These are phyloP conservation scores for Penicillium vulpinum DNA, from an alignment of 2,329 filamentous ascomycete genomes.

Conservation along the genomic window DNA sequence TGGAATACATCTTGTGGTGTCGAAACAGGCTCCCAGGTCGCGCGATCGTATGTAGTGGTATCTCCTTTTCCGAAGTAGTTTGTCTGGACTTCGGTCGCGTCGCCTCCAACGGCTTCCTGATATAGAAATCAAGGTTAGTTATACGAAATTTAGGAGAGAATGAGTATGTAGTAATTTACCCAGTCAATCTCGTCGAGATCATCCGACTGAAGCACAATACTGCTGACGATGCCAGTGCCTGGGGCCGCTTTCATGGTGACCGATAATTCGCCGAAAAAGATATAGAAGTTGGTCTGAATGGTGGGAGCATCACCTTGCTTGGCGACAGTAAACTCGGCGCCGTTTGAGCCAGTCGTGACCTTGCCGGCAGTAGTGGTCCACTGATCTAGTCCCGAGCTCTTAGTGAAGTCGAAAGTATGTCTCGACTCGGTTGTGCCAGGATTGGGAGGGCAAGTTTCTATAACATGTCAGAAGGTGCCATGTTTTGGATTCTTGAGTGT, in stretches of 20 bases:
- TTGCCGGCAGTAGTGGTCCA: not conserved
- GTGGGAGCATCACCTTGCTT: not conserved
- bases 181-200: conserved; percentile 60
- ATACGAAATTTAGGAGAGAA: not conserved
- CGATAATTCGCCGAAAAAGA: conserved; percentile 94
- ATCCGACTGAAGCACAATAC: conserved; percentile 85
- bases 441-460: not conserved
- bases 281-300: conserved; percentile 72
- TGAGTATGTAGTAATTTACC: not conserved
- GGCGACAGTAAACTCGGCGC: not conserved
- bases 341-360: not conserved
- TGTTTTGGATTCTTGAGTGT: no score
- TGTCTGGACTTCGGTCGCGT: not conserved
- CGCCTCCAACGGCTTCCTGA: not conserved
- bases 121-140: not conserved
- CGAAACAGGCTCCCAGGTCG: not conserved
- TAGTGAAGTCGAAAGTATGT: not conserved
- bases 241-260: conserved; percentile 85
- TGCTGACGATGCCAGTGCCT: conserved; percentile 87
- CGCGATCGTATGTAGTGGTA: not conserved
- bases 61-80: not conserved
- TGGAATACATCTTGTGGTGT: not conserved
- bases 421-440: not conserved
- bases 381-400: not conserved
- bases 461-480: not conserved